Conservation (phyloP, 495 filamentous ascomycete genomes). For the Parathielavia hyrcaniae region DNA sequence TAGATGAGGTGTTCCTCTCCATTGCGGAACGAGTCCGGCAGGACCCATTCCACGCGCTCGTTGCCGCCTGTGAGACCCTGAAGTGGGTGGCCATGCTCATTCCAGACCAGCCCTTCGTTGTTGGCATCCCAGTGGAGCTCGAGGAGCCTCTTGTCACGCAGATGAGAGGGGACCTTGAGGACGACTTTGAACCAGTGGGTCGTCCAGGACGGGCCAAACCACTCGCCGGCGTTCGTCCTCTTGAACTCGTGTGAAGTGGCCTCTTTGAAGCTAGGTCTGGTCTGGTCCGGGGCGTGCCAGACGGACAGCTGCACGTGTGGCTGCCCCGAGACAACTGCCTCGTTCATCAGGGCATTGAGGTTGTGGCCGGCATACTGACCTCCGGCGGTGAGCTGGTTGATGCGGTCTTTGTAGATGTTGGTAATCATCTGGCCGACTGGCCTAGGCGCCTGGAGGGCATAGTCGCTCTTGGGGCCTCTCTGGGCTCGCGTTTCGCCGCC, state of each 20-base stretch:
- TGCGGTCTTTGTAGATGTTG: constrained; percentile 78
- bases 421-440: constrained; percentile 76
- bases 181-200: constrained; percentile 95
- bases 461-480: constrained; percentile 33
- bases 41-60: constrained; percentile 82
- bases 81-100: constrained; percentile 75
- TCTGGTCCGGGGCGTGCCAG: constrained; percentile 72
- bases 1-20: constrained; percentile 85
- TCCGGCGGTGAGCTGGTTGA: constrained; percentile 66
- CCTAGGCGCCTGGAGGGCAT: constrained; percentile 42
- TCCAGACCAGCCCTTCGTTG: constrained; percentile 89
- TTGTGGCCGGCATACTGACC: constrained; percentile 80
- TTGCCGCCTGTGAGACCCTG: constrained; percentile 92
- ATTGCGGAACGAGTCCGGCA: constrained; percentile 73
- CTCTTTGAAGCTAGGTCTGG: constrained; percentile 82
- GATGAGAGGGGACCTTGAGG: constrained; percentile 65
- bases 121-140: constrained; percentile 95
- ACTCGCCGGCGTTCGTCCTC: constrained; percentile 65
- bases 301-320: constrained; percentile 79
- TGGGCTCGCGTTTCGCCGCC: constrained; percentile 31
- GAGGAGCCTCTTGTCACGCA: constrained; percentile 65
- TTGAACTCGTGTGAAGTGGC: constrained; percentile 75
- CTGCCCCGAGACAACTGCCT: constrained; percentile 63
- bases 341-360: constrained; percentile 70
- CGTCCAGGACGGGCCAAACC: constrained; percentile 91